Evolutionary conservation across 2,329 filamentous ascomycete genomes (phyloP).

Genomic region (Hymenoscyphus fructigenus): DNA sequence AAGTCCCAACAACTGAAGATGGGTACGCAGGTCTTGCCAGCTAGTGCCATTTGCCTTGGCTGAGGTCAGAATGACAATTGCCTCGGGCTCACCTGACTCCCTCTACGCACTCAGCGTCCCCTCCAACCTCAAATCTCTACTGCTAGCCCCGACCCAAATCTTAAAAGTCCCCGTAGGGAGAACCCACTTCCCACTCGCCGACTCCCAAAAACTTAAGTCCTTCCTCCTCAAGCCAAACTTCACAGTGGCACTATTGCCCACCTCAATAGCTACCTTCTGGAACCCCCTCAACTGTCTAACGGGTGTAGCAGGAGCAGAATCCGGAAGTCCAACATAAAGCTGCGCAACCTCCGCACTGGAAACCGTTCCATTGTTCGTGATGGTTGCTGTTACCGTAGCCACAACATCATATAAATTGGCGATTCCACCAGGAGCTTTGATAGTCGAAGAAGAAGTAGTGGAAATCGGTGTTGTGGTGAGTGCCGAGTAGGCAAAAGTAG

Average conservation of each 20-base stretch:
- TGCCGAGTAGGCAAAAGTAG: slow-evolving; percentile 45
- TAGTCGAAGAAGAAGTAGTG: slow-evolving; percentile 9
- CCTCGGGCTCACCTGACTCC: no score
- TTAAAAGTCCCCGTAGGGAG: slow-evolving; percentile 35
- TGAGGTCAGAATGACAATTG: no score
- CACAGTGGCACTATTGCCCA: slow-evolving; percentile 46
- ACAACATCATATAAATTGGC: slow-evolving; percentile 62
- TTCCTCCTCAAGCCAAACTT: slow-evolving; percentile 41
- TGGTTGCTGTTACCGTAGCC: slow-evolving; percentile 55
- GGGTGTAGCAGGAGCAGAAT: slow-evolving; percentile 39
- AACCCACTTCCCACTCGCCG: slow-evolving; percentile 56
- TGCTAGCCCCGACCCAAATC: slow-evolving; percentile 30
- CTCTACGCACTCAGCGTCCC: slow-evolving; percentile 17
- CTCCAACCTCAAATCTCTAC: slow-evolving; percentile 29
- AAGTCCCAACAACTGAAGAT: no score
- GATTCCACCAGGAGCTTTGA: slow-evolving; percentile 45
- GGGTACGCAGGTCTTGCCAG: no score
- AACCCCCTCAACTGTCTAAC: slow-evolving; percentile 60
- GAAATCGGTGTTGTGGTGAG: slow-evolving; percentile 20
- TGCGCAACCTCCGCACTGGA: slow-evolving; percentile 54
- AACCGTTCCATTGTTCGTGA: slow-evolving; percentile 62
- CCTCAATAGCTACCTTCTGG: slow-evolving; percentile 51
- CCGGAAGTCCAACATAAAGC: slow-evolving; percentile 39
- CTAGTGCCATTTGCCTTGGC: no score
- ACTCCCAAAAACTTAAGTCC: slow-evolving; percentile 64